Conservation (phyloP, 169 alveolate species). For the Plasmodium adleri region DNA sequence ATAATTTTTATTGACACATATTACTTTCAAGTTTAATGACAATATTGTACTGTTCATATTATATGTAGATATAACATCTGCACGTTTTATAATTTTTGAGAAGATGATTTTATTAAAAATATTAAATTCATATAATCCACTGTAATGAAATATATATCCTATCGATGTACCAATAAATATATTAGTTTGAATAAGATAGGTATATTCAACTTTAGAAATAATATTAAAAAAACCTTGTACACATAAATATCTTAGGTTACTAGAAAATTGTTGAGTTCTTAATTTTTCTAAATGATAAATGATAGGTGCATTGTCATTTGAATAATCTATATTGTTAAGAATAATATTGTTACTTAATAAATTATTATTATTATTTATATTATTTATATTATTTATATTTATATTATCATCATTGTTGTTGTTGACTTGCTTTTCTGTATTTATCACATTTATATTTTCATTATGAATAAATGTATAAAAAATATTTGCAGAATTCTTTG, state of each 20-base stretch:
- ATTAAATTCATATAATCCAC: constrained; percentile 34
- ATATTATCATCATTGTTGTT: too few species aligned
- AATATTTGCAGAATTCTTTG: constrained; percentile 53
- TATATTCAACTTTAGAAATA: neutral
- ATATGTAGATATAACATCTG: constrained; percentile 17
- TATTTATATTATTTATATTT: too few species aligned
- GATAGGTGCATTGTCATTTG: constrained; percentile 26
- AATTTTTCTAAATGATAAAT: constrained; percentile 69
- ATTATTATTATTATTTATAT: too few species aligned
- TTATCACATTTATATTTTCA: too few species aligned
- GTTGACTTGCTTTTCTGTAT: too few species aligned
- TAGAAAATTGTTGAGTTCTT: constrained; percentile 42
- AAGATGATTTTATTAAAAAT: constrained; percentile 37
- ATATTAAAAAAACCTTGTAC: constrained; percentile 38
- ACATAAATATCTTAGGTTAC: constrained; percentile 50
- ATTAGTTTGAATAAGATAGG: constrained; percentile 1
- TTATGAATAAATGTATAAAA: constrained; percentile 22
- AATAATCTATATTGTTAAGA: neutral
- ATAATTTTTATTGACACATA: too few species aligned
- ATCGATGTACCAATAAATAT: constrained; percentile 65
- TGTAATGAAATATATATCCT: constrained; percentile 51
- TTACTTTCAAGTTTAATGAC: neutral
- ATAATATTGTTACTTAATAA: too few species aligned
- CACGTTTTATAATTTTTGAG: constrained; percentile 29
- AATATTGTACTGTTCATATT: constrained; percentile 41